Evolutionary conservation across 495 filamentous ascomycete species (phyloP).

Genomic region (Elasticomyces elasticus): DNA sequence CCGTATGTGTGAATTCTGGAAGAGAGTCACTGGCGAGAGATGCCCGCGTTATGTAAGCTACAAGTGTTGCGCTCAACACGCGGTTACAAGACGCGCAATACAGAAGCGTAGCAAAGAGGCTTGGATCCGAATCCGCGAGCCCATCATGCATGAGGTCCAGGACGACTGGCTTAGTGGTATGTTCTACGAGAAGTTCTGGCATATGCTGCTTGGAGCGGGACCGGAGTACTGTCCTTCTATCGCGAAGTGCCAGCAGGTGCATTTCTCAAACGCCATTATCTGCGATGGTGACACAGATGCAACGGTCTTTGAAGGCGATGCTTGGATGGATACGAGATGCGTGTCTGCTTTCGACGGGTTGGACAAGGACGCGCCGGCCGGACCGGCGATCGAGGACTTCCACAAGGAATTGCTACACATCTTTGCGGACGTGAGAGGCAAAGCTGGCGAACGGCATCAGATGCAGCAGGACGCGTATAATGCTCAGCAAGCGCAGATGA

Average conservation of each 20-base stretch:
- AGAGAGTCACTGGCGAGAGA: background rate
- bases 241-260: background rate
- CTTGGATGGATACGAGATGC: background rate
- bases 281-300: background rate
- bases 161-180: background rate
- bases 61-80: background rate
- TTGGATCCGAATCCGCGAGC: background rate
- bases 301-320: background rate
- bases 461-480: background rate
- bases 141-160: background rate
- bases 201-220: background rate
- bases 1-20: background rate
- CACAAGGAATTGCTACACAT: background rate
- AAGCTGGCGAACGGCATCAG: background rate
- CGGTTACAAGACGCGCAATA: background rate
- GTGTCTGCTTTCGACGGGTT: background rate
- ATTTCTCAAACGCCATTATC: background rate
- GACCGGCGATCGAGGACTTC: background rate
- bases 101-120: background rate
- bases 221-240: background rate
- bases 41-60: slow-evolving; percentile 1
- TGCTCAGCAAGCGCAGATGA: background rate
- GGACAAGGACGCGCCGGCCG: background rate
- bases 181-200: background rate
- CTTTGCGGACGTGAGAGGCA: background rate